A percentile compares a stretch with the other conserved stretches of the same genome.
Evolutionary conservation across 495 filamentous ascomycete species (phyloP).

Genomic region (Neurospora africana): DNA sequence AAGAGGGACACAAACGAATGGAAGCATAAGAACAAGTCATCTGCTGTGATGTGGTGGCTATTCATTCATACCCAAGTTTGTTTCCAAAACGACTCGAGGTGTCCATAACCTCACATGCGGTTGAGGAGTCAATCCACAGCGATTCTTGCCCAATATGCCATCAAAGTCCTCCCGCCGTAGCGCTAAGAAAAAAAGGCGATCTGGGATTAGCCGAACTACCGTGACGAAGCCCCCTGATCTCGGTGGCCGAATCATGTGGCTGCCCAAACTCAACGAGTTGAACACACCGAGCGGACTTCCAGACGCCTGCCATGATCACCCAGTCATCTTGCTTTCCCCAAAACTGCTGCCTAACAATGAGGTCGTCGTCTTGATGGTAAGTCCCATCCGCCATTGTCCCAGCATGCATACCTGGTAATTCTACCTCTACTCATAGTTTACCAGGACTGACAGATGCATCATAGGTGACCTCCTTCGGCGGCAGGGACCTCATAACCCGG

Average conservation of each 20-base stretch:
- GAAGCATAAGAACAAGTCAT: background rate
- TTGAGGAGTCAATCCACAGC: background rate
- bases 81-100: background rate
- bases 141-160: background rate
- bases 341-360: background rate
- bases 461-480: background rate
- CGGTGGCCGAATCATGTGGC: background rate
- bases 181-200: background rate
- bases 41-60: background rate
- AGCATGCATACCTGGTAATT: background rate
- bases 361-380: background rate
- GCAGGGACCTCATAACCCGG: background rate
- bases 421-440: background rate
- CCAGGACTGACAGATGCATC: background rate
- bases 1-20: background rate
- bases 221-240: background rate
- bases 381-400: background rate
- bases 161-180: background rate
- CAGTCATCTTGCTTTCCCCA: background rate
- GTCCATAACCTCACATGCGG: background rate
- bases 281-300: background rate
- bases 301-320: background rate
- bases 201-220: background rate
- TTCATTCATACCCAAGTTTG: background rate
- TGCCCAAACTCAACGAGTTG: background rate